phyloP scores from a whole-genome alignment of 176 grass and related monocot species.

The Oryza australiensis region DNA sequence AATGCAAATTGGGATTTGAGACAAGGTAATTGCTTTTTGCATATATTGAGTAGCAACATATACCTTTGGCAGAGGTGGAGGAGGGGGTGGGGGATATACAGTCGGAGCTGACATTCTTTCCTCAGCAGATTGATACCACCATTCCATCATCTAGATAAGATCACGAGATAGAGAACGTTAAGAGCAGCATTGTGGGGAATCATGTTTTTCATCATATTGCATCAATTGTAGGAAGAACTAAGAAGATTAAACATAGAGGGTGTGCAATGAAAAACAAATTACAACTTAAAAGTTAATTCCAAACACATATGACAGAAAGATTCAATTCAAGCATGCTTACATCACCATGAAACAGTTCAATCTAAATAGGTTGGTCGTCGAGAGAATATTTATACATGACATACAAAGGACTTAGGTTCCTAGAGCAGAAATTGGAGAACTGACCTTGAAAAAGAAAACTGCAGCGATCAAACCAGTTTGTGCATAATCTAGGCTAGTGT shows the following conservation, averaged over 20 bases:
- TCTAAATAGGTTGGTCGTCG: neutral
- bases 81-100: conserved; percentile 92
- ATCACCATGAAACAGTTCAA: neutral
- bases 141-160: conserved; percentile 93
- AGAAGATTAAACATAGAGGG: neutral
- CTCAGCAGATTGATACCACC: conserved; percentile 99
- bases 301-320: neutral
- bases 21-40: neutral
- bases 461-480: conserved; percentile 96
- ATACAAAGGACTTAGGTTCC: neutral
- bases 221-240: neutral
- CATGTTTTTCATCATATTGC: conserved; percentile 4
- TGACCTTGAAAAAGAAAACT: conserved; percentile 99
- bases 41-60: neutral
- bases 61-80: conserved; percentile 81
- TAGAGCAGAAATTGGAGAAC: conserved; percentile 20
- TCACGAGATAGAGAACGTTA: conserved; percentile 34
- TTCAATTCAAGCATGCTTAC: neutral
- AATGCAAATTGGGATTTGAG: neutral
- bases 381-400: conserved; percentile 25
- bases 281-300: neutral
- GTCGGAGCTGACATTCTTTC: conserved; percentile 95
- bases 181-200: neutral
- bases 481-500: conserved; percentile 93
- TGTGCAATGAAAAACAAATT: neutral